phyloP scores from a whole-genome alignment of 139 green algal genomes.

The Chloropicon primus region DNA sequence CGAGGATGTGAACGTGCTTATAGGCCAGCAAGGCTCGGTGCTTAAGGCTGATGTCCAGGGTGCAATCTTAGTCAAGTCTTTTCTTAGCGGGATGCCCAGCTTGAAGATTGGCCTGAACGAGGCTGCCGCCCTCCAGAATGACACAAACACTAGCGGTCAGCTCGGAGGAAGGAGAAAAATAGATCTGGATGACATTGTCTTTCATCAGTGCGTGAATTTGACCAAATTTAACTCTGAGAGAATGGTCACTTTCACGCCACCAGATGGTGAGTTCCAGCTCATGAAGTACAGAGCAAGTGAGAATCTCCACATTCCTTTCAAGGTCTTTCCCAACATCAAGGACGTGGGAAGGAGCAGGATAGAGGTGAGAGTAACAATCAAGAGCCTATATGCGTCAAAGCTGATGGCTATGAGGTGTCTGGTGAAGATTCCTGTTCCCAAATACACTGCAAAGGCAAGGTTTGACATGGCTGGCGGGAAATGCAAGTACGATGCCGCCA shows the following conservation, averaged over 20 bases:
- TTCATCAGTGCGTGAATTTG: conserved; percentile 95
- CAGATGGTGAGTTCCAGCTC: conserved; percentile 95
- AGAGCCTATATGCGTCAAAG: conserved; percentile 28
- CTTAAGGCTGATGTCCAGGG: conserved; percentile 75
- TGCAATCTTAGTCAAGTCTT: conserved; percentile 79
- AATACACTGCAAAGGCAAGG: conserved; percentile 73
- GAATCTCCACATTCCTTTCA: conserved; percentile 80
- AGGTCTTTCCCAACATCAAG: conserved; percentile 73
- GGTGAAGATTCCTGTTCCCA: conserved; percentile 75
- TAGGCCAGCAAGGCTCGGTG: conserved; percentile 37
- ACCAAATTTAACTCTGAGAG: conserved; percentile 53
- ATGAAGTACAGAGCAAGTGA: conserved; percentile 62
- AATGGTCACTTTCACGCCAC: conserved; percentile 77
- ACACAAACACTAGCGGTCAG: background rate
- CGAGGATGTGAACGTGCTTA: conserved; percentile 70
- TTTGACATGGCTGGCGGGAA: conserved; percentile 48
- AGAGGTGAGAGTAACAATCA: conserved; percentile 47
- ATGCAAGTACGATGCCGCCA: conserved; percentile 85
- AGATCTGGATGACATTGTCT: conserved; percentile 70
- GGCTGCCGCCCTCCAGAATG: conserved; percentile 10
- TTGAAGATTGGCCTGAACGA: conserved; percentile 87
- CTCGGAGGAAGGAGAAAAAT: conserved; percentile 9
- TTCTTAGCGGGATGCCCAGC: conserved; percentile 88
- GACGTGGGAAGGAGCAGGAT: conserved; percentile 81
- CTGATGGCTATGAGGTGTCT: conserved; percentile 58